Evolutionary conservation across 768 basidiomycete genomes (phyloP).

Genomic region (Rhodotorula taiwanensis): DNA sequence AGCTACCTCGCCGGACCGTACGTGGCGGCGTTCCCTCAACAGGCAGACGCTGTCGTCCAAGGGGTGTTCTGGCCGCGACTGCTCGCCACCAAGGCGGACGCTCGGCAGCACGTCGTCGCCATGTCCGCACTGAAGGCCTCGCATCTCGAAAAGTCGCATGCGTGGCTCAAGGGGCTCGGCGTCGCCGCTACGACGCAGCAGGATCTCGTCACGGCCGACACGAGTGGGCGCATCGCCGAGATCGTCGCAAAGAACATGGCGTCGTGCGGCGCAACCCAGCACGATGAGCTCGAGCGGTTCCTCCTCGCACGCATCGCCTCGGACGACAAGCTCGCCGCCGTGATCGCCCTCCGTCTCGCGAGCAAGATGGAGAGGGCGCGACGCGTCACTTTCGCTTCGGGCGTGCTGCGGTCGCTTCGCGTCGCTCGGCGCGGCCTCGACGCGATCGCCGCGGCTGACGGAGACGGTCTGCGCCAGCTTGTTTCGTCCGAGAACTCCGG

Average conservation of each 20-base stretch:
- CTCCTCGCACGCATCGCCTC: conserved; percentile 53
- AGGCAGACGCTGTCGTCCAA: conserved; percentile 15
- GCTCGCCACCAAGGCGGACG: conserved; percentile 9
- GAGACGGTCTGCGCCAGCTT: conserved; percentile 22
- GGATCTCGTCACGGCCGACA: background rate
- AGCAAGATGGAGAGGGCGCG: conserved; percentile 50
- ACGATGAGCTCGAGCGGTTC: conserved; percentile 47
- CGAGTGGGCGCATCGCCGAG: conserved; percentile 22
- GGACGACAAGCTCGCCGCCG: conserved; percentile 51
- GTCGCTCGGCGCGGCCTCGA: conserved; percentile 6
- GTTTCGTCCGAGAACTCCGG: background rate
- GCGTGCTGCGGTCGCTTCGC: conserved; percentile 47
- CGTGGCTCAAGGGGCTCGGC: conserved; percentile 16
- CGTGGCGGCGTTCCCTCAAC: conserved; percentile 47
- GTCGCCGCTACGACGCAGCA: background rate
- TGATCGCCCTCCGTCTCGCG: conserved; percentile 61
- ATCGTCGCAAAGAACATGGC: conserved; percentile 29
- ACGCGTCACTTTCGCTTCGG: conserved; percentile 52
- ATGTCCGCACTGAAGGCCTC: conserved; percentile 9
- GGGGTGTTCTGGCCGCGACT: conserved; percentile 22
- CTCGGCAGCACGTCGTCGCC: background rate
- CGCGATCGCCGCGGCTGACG: conserved; percentile 1
- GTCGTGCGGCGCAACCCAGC: conserved; percentile 38
- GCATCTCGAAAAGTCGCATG: conserved; percentile 13
- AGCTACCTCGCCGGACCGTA: conserved; percentile 50